A percentile compares a stretch with the other conserved stretches of the same genome.
Conservation (phyloP, 2,329 filamentous ascomycete species). For the Phialocephala sp. region DNA sequence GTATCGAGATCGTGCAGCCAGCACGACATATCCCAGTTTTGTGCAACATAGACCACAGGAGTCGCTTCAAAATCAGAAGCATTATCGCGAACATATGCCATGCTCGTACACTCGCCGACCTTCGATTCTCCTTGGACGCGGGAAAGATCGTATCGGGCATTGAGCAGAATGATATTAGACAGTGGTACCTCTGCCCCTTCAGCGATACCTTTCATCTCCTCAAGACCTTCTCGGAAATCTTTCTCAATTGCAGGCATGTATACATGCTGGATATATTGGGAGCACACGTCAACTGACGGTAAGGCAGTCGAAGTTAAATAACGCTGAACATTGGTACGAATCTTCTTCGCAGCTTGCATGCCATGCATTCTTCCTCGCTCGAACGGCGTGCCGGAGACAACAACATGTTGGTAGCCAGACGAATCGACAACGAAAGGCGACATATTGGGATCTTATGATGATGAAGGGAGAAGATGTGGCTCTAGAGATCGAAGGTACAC, state of each 20-base stretch:
- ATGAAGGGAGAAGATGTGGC: too few relatives aligned
- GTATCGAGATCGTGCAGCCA: conserved; percentile 33
- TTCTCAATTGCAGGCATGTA: conserved; percentile 35
- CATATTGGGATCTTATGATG: not conserved
- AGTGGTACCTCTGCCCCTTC: conserved; percentile 35
- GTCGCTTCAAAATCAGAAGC: not conserved
- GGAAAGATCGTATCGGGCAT: conserved; percentile 37
- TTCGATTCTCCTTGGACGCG: conserved; percentile 11
- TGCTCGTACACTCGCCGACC: conserved; percentile 20
- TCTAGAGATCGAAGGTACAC: too few relatives aligned
- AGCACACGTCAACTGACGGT: conserved; percentile 15
- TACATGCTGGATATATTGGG: conserved; percentile 28
- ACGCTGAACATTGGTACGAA: conserved; percentile 34
- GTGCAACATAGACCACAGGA: not conserved
- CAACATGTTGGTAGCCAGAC: conserved; percentile 35
- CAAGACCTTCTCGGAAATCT: conserved; percentile 31
- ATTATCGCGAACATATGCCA: not conserved
- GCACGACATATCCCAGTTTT: conserved; percentile 33
- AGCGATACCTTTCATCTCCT: conserved; percentile 35
- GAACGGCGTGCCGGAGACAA: conserved; percentile 34
- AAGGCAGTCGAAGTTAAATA: conserved; percentile 37
- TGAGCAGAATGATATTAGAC: conserved; percentile 36
- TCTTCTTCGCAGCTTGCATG: conserved; percentile 32
- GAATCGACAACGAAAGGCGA: not conserved
- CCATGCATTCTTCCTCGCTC: conserved; percentile 36